Conservation (phyloP, 2,329 filamentous ascomycete species). For the Colletotrichum echinochloae region DNA sequence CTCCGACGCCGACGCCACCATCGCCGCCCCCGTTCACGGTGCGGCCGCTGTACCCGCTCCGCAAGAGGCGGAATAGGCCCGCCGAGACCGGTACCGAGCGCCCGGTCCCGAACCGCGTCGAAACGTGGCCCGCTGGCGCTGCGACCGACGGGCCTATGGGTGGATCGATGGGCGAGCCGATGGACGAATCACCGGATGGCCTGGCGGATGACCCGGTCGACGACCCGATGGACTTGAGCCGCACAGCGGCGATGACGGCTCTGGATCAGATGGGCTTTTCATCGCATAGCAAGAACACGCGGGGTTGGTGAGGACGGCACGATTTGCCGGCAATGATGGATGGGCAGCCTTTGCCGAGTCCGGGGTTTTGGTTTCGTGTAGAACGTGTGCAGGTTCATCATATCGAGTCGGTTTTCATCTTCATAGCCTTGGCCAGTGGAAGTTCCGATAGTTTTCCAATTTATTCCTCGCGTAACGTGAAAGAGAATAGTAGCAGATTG, state of each 20-base stretch:
- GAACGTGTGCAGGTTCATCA: not conserved
- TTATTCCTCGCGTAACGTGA: no score
- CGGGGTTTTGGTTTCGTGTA: not conserved
- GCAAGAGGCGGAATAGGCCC: not conserved
- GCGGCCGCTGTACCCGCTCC: not conserved
- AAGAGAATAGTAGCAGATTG: no score
- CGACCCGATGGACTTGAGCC: not conserved
- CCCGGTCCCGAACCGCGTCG: no score
- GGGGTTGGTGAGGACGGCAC: not conserved
- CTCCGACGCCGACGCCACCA: not conserved
- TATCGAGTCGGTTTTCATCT: not conserved
- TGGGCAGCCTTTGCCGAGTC: not conserved
- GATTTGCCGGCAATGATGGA: no score
- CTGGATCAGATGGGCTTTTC: not conserved
- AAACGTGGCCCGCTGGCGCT: accelerated
- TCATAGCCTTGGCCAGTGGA: not conserved
- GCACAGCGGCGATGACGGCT: not conserved
- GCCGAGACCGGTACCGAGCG: accelerated
- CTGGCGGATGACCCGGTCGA: not conserved
- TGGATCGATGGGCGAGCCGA: not conserved
- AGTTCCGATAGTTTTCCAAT: not conserved
- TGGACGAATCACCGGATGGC: not conserved
- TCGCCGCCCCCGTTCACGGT: not conserved
- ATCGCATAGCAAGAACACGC: not conserved
- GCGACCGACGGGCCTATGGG: not conserved